Conservation (phyloP, 2,329 filamentous ascomycete genomes). For the Fusarium duplospermum region DNA sequence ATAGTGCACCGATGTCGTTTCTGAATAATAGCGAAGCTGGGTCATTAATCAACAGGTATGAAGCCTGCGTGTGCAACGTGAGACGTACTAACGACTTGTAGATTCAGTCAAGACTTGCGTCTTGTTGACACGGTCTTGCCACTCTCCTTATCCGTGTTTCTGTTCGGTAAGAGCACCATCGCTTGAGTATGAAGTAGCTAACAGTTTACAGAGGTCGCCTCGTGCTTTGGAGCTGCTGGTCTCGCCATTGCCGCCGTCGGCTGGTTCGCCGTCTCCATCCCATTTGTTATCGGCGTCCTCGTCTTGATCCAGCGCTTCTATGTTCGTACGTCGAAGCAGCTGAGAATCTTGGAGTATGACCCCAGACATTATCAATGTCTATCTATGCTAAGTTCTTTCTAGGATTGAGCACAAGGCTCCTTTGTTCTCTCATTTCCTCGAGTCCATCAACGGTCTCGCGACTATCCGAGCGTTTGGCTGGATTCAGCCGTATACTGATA, state of each 20-base stretch:
- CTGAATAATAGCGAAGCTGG: slow-evolving; percentile 44
- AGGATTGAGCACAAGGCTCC: slow-evolving; percentile 50
- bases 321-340: slow-evolving; percentile 65
- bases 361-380: fast-evolving
- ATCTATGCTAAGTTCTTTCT: background rate
- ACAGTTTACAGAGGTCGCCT: slow-evolving; percentile 35
- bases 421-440: slow-evolving; percentile 49
- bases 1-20: slow-evolving; percentile 44
- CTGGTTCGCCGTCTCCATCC: slow-evolving; percentile 59
- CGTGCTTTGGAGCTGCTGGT: slow-evolving; percentile 57
- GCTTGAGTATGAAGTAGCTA: background rate
- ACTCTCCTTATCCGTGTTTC: slow-evolving; percentile 37
- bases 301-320: slow-evolving; percentile 64
- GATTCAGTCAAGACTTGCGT: slow-evolving; percentile 58
- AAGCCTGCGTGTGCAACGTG: fast-evolving
- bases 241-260: slow-evolving; percentile 57
- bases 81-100: slow-evolving; percentile 18
- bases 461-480: slow-evolving; percentile 55
- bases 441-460: slow-evolving; percentile 46
- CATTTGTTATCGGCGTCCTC: slow-evolving; percentile 54
- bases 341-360: slow-evolving; percentile 61
- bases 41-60: slow-evolving; percentile 44
- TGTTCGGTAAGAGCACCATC: slow-evolving; percentile 37
- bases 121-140: slow-evolving; percentile 55
- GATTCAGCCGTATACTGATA: slow-evolving; percentile 52